Percentiles rank a stretch among this genome's conserved stretches.
phyloP scores from a whole-genome alignment of 306 rosid species.

The Cucurbita maxima region DNA sequence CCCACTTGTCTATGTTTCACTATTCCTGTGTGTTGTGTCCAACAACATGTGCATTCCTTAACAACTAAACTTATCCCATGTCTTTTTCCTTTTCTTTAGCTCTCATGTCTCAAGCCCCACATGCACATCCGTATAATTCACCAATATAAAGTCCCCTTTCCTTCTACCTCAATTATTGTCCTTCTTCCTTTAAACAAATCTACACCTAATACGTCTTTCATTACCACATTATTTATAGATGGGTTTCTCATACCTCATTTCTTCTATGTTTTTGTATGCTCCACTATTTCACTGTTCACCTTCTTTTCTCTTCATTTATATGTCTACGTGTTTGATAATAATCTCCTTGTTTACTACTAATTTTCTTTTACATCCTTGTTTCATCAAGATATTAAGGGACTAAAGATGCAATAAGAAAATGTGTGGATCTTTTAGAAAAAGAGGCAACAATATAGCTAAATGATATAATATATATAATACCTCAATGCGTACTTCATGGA shows the following conservation, averaged over 20 bases:
- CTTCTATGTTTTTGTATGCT: too few relatives aligned
- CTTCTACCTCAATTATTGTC: not conserved
- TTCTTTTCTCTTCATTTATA: not conserved
- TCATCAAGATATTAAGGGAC: too few relatives aligned
- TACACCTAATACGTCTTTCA: too few relatives aligned
- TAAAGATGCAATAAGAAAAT: too few relatives aligned
- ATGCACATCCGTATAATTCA: not conserved
- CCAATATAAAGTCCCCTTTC: not conserved
- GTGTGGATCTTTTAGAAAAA: too few relatives aligned
- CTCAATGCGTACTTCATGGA: not conserved
- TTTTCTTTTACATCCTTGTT: not conserved
- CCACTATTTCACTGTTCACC: too few relatives aligned
- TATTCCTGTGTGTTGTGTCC: not conserved
- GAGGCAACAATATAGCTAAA: too few relatives aligned
- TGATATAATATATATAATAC: too few relatives aligned
- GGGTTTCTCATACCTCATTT: too few relatives aligned
- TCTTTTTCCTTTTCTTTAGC: not conserved
- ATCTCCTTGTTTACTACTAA: not conserved
- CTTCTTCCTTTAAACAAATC: not conserved
- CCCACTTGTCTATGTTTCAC: conserved; percentile 2
- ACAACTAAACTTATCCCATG: not conserved
- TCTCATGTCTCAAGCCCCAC: not conserved
- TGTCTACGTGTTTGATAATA: not conserved
- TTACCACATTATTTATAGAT: too few relatives aligned
- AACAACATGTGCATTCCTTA: not conserved